These are phyloP conservation scores for Epichloe bromicola DNA, from an alignment of 2,329 filamentous ascomycete genomes.

Conservation along the genomic window DNA sequence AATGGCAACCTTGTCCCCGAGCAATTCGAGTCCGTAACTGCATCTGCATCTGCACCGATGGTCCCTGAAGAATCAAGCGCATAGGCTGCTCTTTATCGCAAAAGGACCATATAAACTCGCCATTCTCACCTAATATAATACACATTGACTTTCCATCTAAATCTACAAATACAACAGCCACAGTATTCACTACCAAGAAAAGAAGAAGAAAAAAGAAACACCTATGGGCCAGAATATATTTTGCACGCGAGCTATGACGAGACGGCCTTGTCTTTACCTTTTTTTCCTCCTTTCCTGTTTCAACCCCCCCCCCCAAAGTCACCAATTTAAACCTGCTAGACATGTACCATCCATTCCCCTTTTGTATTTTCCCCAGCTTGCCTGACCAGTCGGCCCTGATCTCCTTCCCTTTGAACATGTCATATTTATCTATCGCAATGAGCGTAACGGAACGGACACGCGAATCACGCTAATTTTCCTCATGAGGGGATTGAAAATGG, in stretches of 20 bases:
- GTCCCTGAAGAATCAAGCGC: conserved; percentile 19
- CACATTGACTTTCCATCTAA: not conserved
- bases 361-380: not conserved
- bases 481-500: not conserved
- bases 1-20: conserved; percentile 14
- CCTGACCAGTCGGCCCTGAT: not conserved
- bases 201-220: not conserved
- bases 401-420: not conserved
- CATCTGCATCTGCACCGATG: conserved; percentile 8
- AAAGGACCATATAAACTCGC: not conserved
- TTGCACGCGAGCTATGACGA: not conserved
- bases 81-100: conserved; percentile 13
- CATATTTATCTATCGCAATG: not conserved
- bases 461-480: not conserved
- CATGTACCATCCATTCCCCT: not conserved
- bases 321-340: not conserved
- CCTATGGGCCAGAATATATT: not conserved
- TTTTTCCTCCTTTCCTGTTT: not conserved
- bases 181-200: too few relatives aligned
- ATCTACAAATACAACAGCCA: not conserved
- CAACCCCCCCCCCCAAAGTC: not conserved
- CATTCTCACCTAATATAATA: not conserved
- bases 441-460: not conserved
- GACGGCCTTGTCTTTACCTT: not conserved
- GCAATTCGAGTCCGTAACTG: conserved; percentile 8